Evolutionary conservation across 805 yeast species (phyloP).

Genomic region (Wickerhamomyces bisporus): DNA sequence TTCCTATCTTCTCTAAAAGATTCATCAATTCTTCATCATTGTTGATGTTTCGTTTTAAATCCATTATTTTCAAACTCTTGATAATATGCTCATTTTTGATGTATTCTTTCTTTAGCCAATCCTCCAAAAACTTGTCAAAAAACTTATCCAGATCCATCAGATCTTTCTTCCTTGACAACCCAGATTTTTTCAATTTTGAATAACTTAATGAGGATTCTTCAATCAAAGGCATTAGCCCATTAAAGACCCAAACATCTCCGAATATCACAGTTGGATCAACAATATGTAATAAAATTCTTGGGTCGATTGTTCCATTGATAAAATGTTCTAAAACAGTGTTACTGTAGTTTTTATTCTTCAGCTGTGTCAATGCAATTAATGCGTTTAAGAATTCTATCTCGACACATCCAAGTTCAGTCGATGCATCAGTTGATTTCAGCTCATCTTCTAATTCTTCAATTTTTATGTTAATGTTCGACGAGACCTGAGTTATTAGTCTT

Average conservation of each 20-base stretch:
- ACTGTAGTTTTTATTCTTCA: conserved; percentile 13
- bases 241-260: conserved; percentile 19
- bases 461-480: background rate
- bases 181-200: background rate
- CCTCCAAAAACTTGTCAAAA: conserved; percentile 16
- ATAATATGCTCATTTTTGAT: conserved; percentile 13
- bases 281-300: conserved; percentile 17
- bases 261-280: conserved; percentile 10
- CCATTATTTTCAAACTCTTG: conserved; percentile 13
- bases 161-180: conserved; percentile 15
- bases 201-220: conserved; percentile 2
- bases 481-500: conserved; percentile 4
- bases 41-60: conserved; percentile 9
- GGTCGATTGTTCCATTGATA: conserved; percentile 27
- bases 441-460: conserved; percentile 17
- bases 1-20: conserved; percentile 1
- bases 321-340: conserved; percentile 24
- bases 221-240: conserved; percentile 14
- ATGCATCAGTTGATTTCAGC: conserved; percentile 23
- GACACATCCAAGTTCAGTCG: conserved; percentile 31
- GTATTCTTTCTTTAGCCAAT: conserved; percentile 18
- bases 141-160: conserved; percentile 5
- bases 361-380: conserved; percentile 28
- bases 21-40: conserved; percentile 9
- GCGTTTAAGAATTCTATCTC: conserved; percentile 35